These are phyloP conservation scores for Pulveroboletus frians DNA, from an alignment of 768 basidiomycete genomes.

Conservation along the genomic window DNA sequence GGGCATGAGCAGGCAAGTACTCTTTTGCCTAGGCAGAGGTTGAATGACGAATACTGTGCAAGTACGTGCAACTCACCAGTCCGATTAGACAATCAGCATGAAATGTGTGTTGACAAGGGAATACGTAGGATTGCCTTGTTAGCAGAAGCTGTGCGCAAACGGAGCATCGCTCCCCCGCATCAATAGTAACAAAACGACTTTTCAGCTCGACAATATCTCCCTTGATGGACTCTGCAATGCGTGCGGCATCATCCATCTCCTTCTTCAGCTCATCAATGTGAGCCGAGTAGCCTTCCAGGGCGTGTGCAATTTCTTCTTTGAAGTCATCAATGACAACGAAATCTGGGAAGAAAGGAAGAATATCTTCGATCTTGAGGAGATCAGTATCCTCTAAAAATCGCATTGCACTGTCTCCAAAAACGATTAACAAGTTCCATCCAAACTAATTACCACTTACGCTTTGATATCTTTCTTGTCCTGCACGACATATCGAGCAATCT, in stretches of 20 bases:
- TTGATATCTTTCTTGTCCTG: slow-evolving; percentile 98
- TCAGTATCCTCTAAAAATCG: slow-evolving; percentile 92
- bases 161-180: slow-evolving; percentile 81
- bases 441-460: slow-evolving; percentile 55
- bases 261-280: slow-evolving; percentile 85
- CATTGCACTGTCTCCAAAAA: slow-evolving; percentile 69
- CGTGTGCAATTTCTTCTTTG: slow-evolving; percentile 97
- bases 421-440: not conserved
- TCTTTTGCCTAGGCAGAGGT: slow-evolving; percentile 72
- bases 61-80: slow-evolving; percentile 54
- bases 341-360: slow-evolving; percentile 98
- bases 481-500: slow-evolving; percentile 97
- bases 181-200: slow-evolving; percentile 89
- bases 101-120: slow-evolving; percentile 97
- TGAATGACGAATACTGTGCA: not conserved
- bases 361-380: slow-evolving; percentile 96
- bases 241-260: slow-evolving; percentile 96
- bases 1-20: slow-evolving; percentile 72
- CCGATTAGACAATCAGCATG: slow-evolving; percentile 96
- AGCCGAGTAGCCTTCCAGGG: slow-evolving; percentile 88
- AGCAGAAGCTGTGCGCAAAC: slow-evolving; percentile 72
- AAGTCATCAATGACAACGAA: slow-evolving; percentile 99
- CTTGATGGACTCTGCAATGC: slow-evolving; percentile 89
- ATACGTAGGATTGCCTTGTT: slow-evolving; percentile 93
- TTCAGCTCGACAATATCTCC: slow-evolving; percentile 80